A percentile compares a stretch with the other conserved stretches of the same genome.
These are phyloP conservation scores for Penicillium cosmopolitanum DNA, from an alignment of 495 filamentous ascomycete species.

Conservation along the genomic window DNA sequence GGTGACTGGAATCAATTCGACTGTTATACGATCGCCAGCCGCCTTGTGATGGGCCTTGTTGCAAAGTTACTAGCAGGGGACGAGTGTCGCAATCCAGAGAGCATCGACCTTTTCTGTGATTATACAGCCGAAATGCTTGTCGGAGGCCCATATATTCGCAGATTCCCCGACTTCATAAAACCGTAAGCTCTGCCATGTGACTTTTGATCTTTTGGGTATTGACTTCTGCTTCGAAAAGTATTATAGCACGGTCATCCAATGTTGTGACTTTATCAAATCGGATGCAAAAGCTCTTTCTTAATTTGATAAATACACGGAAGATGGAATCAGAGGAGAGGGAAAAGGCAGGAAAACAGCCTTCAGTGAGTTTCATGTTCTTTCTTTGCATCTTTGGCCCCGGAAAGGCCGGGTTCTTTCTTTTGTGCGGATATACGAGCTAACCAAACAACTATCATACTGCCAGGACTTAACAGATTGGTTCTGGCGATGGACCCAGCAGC, in stretches of 20 bases:
- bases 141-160: background rate
- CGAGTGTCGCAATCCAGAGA: background rate
- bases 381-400: background rate
- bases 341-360: background rate
- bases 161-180: background rate
- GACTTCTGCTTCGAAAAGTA: background rate
- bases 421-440: background rate
- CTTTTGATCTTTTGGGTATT: background rate
- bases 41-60: background rate
- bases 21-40: background rate
- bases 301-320: background rate
- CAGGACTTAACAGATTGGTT: background rate
- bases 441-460: background rate
- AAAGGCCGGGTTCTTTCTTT: background rate
- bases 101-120: constrained; percentile 1
- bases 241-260: background rate
- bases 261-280: background rate
- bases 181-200: background rate
- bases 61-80: background rate
- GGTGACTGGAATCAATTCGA: background rate
- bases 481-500: background rate
- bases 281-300: background rate
- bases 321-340: background rate
- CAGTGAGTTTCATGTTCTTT: background rate
- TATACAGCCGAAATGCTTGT: background rate